Evolutionary conservation across 2,329 filamentous ascomycete species (phyloP), one percentile per base, ranked within the genome.

Genomic region (Chrysosporium keratinophilum): DNA sequence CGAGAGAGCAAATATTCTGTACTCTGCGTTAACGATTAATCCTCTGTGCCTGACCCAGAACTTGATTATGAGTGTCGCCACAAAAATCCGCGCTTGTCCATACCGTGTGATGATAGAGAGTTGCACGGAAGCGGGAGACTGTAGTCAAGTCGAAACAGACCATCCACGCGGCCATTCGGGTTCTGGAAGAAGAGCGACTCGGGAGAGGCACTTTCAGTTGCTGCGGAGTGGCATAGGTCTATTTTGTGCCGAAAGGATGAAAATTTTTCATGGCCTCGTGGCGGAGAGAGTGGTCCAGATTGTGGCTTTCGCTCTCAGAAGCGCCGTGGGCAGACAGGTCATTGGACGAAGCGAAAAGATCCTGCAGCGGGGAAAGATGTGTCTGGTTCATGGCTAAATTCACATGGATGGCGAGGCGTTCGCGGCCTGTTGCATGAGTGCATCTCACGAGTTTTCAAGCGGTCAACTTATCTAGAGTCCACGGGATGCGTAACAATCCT

Each of bases 261-360:
- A 51, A 44, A 51, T 2, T 51, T 51, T 51, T 51, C 49, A 31
- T 43, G 39, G 19, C 20, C 39, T 40, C 19, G 37, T 50, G 48
- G 48, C 37, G 48, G 17, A n/a, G 37, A 35, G 12, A 20, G 12
- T 23, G 49, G 43, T 39, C 46, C 46, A 28, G 34, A 49, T 41
- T 31, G 49, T 37, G 40, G 40, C 23, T 51, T 20, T 31, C 31
- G n/a, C 43, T 28, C 28, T 37, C 39, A 35, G 40, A 37, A 51
- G 31, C 40, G 49, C 49, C 40, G 19, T 41, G 37, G 15, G 48
- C 31, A 17, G 48, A n/a, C 12, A 20, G 6, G 19, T 28, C 46
- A 49, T 50, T 50, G 48, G 48, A 17, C 37, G 17, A 33, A 28
- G 35, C 23, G 23, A 19, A n/a, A n/a, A 40, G 17, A 23, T 17